Evolutionary conservation across 176 grass and related monocot genomes (phyloP).

Genomic region (Poa annua): DNA sequence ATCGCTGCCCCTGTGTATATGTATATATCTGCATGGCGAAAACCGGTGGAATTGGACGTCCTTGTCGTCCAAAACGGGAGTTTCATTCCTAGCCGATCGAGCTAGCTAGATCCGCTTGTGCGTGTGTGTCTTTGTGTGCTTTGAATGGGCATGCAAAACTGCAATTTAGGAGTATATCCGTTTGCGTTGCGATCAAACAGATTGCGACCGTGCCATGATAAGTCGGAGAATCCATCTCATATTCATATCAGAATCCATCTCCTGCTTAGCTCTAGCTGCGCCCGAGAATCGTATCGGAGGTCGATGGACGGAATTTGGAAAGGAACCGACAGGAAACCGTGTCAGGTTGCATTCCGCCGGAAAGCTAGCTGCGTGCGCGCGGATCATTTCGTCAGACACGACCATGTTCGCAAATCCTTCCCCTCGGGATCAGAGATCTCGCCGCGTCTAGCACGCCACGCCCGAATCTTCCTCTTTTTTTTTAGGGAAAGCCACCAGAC

Average conservation of each 20-base stretch:
- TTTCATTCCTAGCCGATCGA: not conserved
- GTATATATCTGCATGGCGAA: not conserved
- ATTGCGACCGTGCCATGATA: not conserved
- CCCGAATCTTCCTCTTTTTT: conserved; percentile 28
- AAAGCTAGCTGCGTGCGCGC: conserved; percentile 27
- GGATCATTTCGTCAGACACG: conserved; percentile 38
- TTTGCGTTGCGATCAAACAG: not conserved
- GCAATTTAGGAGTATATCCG: not conserved
- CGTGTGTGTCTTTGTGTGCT: not conserved
- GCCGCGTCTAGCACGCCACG: not conserved
- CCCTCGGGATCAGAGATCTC: conserved; percentile 54
- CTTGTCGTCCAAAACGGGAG: conserved; percentile 31
- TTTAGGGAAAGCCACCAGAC: too few species aligned
- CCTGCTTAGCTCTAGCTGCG: too few species aligned
- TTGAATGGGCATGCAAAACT: conserved; percentile 6
- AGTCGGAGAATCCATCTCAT: not conserved
- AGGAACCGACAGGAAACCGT: conserved; percentile 2
- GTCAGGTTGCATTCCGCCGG: conserved; percentile 1
- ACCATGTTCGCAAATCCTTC: conserved; percentile 54
- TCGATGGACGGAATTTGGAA: not conserved
- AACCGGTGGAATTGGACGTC: conserved; percentile 9
- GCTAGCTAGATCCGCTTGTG: not conserved
- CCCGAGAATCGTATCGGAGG: not conserved
- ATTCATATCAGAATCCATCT: not conserved
- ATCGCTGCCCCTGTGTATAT: not conserved